Base-by-base conservation (phyloP, 2,329 filamentous ascomycete species). In the Pseudopithomyces maydicus region DNA sequence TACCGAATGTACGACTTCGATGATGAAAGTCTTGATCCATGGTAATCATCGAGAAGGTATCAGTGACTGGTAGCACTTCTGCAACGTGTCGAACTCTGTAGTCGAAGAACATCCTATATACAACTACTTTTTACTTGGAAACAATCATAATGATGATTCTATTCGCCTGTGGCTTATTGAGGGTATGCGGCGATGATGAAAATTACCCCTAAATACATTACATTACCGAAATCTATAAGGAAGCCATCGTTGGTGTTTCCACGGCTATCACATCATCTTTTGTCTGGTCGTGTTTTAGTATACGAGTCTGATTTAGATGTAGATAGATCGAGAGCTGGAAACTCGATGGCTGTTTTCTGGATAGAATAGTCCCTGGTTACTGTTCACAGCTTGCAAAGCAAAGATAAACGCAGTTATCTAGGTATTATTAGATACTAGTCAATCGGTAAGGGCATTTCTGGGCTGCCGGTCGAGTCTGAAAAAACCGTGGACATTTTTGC, bases 201-300 rank as follows among this genome's bases (percentile, higher is more conserved):
- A 15, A 61, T 66, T 26, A 61, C 60, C 14, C 69, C 69, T 43
- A 70, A n/a, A 68, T 68, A 2, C 74, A 66, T 42, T 49, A 63
- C 19, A 74, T 74, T 55, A 69, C 67, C 7, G 60, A 58, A 2
- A 43, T 68, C 53, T 71, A 74, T 52, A 73, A 74, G 55, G 65
- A 71, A 15, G 71, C 70, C n/a, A 57, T 75, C n/a, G 63, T 75
- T 8, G 65, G 72, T 8, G 67, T 74, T 26, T 68, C 68, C 0
- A 69, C 67, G 17, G 68, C 63, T 11, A 55, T 61, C 3, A 69
- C 67, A 3, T 46, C 73, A 22, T 65, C 66, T 6, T 75, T 74
- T 54, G 64, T 74, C 11, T 66, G 66, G 62, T 58, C 61, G 1
- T 75, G 71, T 47, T 67, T 69, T 14, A 26, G 69, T 29, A 72